Conservation (phyloP, 495 filamentous ascomycete genomes). For the Friedmanniomyces simplex region DNA sequence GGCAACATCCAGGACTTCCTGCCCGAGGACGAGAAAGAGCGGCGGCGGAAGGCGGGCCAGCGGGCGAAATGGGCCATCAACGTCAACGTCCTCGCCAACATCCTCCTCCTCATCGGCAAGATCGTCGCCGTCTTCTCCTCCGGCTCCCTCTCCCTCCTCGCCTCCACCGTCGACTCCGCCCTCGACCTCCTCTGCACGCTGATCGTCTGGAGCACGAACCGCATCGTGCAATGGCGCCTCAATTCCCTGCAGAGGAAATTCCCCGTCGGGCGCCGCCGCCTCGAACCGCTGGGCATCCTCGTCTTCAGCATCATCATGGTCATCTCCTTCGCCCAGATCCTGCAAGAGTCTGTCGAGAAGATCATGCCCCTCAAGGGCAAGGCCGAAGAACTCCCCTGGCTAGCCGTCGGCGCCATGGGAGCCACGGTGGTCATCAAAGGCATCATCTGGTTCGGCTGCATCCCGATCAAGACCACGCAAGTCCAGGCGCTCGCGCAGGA, state of each 20-base stretch:
- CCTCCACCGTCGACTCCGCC: no score
- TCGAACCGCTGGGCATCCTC: no score
- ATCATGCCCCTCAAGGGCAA: no score
- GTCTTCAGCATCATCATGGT: no score
- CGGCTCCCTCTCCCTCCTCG: no score
- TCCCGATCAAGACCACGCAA: constrained; percentile 39
- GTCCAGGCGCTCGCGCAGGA: constrained; percentile 44
- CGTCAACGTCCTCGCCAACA: constrained; percentile 41
- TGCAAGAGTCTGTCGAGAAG: constrained; percentile 39
- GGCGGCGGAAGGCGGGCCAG: constrained; percentile 29
- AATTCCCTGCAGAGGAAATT: constrained; percentile 32
- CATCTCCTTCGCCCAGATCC: constrained; percentile 39
- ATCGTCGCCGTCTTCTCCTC: constrained; percentile 32
- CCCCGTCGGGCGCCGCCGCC: no score
- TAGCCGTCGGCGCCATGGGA: constrained; percentile 35
- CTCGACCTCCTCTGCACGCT: no score
- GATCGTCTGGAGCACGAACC: constrained; percentile 40
- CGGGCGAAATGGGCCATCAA: constrained; percentile 46
- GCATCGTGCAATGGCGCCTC: constrained; percentile 36
- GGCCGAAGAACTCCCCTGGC: constrained; percentile 31
- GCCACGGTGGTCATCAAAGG: constrained; percentile 39
- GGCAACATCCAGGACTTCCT: no score
- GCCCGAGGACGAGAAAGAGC: constrained; percentile 38
- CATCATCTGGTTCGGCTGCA: constrained; percentile 37
- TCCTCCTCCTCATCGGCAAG: constrained; percentile 37